Evolutionary conservation across 345 rosid species (phyloP).

Genomic region (Turritis glabra): DNA sequence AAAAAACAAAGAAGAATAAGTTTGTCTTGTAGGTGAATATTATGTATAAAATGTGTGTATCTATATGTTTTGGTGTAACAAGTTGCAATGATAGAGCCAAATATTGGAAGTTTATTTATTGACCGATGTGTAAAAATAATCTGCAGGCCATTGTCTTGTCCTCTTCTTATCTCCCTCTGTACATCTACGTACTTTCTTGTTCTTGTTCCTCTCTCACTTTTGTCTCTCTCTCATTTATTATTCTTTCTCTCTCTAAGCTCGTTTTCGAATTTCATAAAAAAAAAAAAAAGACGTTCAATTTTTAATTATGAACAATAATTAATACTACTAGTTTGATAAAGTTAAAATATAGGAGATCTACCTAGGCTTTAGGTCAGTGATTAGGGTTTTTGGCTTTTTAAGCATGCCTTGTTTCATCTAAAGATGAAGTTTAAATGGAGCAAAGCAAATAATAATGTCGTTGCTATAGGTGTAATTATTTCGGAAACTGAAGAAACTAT

Average conservation of each 20-base stretch:
- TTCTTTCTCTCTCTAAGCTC: conserved; percentile 8
- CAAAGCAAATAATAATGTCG: not conserved
- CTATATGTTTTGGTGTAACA: conserved; percentile 16
- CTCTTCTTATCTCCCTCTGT: conserved; percentile 40
- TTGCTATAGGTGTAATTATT: not conserved
- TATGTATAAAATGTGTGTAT: not conserved
- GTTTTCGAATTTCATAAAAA: not conserved
- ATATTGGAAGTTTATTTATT: conserved; percentile 30
- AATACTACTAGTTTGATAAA: not conserved
- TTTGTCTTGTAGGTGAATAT: conserved; percentile 16
- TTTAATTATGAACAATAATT: not conserved
- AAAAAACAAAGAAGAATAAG: not conserved
- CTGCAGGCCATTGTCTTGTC: conserved; percentile 44
- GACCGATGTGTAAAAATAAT: conserved; percentile 27
- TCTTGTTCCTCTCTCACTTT: conserved; percentile 33
- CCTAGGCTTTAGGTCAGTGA: conserved; percentile 8
- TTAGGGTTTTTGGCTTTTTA: not conserved
- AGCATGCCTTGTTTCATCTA: conserved; percentile 2
- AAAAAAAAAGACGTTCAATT: not conserved
- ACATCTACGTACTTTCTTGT: conserved; percentile 40
- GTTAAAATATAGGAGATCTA: not conserved
- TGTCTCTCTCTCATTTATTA: conserved; percentile 24
- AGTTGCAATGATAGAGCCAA: conserved; percentile 29
- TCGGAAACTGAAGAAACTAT: not conserved
- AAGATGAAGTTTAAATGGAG: not conserved